phyloP scores from a whole-genome alignment of 768 basidiomycete species.

The Pleurotus citrinopileatus region DNA sequence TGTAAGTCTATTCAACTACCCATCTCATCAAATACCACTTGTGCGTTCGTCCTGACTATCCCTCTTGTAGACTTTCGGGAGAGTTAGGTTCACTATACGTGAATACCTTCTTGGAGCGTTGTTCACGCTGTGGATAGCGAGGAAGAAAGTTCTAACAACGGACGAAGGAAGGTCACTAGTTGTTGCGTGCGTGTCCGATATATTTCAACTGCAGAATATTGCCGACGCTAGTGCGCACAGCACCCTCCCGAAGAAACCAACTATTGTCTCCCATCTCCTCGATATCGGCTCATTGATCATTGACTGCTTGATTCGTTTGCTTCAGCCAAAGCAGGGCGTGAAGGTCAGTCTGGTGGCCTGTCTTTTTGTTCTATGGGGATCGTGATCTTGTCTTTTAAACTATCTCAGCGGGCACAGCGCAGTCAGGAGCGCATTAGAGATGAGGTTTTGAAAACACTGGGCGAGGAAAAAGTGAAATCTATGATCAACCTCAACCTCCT shows the following conservation, averaged over 20 bases:
- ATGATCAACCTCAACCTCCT: slow-evolving; percentile 4
- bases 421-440: not conserved
- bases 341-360: not conserved
- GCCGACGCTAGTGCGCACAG: not conserved
- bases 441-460: not conserved
- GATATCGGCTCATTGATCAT: too few species aligned
- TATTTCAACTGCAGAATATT: not conserved
- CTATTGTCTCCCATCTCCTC: too few species aligned
- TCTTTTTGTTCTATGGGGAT: not conserved
- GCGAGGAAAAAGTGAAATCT: slow-evolving; percentile 1
- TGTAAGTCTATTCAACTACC: not conserved
- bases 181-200: not conserved
- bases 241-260: not conserved
- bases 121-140: slow-evolving; percentile 3
- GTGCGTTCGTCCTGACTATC: not conserved
- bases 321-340: not conserved
- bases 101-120: slow-evolving; percentile 4
- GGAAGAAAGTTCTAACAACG: slow-evolving; percentile 4
- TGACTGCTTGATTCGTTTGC: too few species aligned
- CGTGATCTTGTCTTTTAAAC: not conserved
- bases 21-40: not conserved
- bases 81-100: not conserved
- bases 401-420: not conserved
- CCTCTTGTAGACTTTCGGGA: not conserved
- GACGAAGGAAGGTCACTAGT: slow-evolving; percentile 1